A percentile compares a stretch with the other conserved stretches of the same genome.
Conservation (phyloP, 192 early-diverging fungal species). For the Gigaspora rosea region DNA sequence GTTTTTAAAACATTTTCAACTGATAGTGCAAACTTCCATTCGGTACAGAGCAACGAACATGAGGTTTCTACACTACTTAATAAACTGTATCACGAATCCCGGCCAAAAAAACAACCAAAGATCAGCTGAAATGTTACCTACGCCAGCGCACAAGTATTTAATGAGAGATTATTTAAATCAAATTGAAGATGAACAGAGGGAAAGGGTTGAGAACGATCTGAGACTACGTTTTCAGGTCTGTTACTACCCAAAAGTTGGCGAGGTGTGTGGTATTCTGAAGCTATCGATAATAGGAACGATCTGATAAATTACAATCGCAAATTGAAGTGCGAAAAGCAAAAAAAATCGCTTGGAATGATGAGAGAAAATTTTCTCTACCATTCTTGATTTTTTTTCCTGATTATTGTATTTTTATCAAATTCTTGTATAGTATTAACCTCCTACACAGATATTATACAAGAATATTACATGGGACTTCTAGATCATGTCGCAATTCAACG, state of each 20-base stretch:
- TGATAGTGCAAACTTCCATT: too few relatives aligned
- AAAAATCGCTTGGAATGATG: slow-evolving; percentile 23
- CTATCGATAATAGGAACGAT: too few relatives aligned
- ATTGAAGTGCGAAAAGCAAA: slow-evolving; percentile 11
- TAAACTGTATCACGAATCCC: not conserved
- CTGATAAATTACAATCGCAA: not conserved
- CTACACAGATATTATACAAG: too few relatives aligned
- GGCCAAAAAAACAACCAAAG: not conserved
- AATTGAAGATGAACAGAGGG: not conserved
- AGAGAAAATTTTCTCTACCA: not conserved
- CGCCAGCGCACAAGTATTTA: slow-evolving; percentile 14
- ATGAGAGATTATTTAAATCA: not conserved
- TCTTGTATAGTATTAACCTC: too few relatives aligned
- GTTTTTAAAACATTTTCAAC: too few relatives aligned
- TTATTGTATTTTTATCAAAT: not conserved
- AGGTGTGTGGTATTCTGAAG: not conserved
- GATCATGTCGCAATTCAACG: too few relatives aligned
- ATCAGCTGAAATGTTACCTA: not conserved
- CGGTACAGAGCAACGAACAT: too few relatives aligned
- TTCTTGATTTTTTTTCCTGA: too few relatives aligned
- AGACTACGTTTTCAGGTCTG: slow-evolving; percentile 19
- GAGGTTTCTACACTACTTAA: slow-evolving; percentile 1
- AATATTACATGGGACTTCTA: too few relatives aligned
- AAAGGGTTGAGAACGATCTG: not conserved
- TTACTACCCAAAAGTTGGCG: slow-evolving; percentile 26